Conservation (phyloP, 305 asterid species). For the Plantago lanceolata region DNA sequence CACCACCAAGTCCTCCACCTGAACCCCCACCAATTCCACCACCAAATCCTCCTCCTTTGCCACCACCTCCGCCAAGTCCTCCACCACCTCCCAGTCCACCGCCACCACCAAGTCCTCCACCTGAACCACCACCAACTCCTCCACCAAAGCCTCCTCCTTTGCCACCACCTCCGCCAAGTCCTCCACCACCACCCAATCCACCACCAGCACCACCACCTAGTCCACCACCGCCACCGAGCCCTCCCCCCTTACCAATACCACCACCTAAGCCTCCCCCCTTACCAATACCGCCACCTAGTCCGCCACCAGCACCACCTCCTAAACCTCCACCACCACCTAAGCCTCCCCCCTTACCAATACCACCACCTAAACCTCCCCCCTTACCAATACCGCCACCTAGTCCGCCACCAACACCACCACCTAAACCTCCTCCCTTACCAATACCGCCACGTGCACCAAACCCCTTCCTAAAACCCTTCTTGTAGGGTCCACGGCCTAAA, state of each 20-base stretch:
- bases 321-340: conserved; percentile 15
- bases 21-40: conserved; percentile 7
- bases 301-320: conserved; percentile 26
- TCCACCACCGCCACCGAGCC: conserved; percentile 18
- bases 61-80: conserved; percentile 9
- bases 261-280: conserved; percentile 16
- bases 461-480: conserved; percentile 16
- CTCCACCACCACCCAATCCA: conserved; percentile 18
- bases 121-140: conserved; percentile 16
- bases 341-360: conserved; percentile 13
- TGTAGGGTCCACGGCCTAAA: conserved; percentile 13
- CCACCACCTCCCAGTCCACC: conserved; percentile 20
- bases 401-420: no score
- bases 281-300: conserved; percentile 17
- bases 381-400: conserved; percentile 8
- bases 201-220: conserved; percentile 14
- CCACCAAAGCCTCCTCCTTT: conserved; percentile 15
- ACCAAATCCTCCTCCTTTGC: conserved; percentile 16
- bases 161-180: conserved; percentile 23
- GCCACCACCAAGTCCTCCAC: conserved; percentile 21
- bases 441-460: conserved; percentile 18
- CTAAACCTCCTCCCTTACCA: conserved; percentile 17
- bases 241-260: conserved; percentile 19
- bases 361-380: conserved; percentile 17
- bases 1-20: conserved; percentile 16